Conservation (phyloP, 75 land plant genomes). For the Cunninghamia lanceolata region DNA sequence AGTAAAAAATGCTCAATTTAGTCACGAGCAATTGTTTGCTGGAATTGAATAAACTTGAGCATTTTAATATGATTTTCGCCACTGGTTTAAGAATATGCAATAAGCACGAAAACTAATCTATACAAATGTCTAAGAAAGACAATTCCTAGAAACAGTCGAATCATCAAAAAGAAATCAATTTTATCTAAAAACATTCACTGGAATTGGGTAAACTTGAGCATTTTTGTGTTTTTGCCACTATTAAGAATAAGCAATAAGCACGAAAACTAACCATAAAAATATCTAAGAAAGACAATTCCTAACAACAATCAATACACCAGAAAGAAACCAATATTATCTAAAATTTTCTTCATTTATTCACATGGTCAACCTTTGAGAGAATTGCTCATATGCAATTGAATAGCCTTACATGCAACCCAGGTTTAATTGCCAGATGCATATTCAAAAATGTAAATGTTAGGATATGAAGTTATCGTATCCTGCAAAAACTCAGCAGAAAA, state of each 20-base stretch:
- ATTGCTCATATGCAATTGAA: background rate
- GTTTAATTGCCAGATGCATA: background rate
- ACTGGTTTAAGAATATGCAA: background rate
- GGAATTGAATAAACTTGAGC: background rate
- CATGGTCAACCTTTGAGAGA: background rate
- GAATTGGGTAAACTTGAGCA: background rate
- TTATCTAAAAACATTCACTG: no score
- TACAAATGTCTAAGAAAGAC: background rate
- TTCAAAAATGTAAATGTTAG: background rate
- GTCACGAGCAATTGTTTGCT: background rate
- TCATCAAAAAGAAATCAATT: background rate
- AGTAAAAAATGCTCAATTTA: background rate
- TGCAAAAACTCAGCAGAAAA: background rate
- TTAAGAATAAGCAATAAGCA: background rate
- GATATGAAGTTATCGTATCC: background rate
- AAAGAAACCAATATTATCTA: background rate
- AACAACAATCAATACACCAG: background rate
- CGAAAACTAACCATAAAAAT: background rate
- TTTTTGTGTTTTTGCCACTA: background rate
- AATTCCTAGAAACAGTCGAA: background rate
- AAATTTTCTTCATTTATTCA: background rate
- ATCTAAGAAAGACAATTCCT: background rate
- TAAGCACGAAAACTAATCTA: background rate
- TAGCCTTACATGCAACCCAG: background rate
- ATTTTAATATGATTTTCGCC: background rate